Evolutionary conservation across 805 yeast species (phyloP), one percentile per base, ranked within the genome.

Genomic region (Kazachstania psychrophila): DNA sequence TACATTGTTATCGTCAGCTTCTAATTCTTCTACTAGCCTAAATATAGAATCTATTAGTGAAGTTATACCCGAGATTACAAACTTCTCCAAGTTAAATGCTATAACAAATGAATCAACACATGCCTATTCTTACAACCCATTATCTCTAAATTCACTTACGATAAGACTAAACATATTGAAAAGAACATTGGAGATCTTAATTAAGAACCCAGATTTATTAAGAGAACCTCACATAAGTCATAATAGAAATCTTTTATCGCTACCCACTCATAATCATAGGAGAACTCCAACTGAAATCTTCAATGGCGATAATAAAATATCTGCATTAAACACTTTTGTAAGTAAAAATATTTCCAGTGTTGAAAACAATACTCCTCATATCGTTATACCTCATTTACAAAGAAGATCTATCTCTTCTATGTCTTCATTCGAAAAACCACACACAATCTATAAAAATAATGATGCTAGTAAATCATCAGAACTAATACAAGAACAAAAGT

Each of bases 61-160:
- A 10, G 31, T 16, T 17, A 18, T 20, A 14, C 30, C 28, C 16
- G 28, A 28, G 13, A 37, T 37, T 14, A 31, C 28, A 14, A 22
- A 36, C 17, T 30, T 30, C 14, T 8, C 20, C 10, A 72, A 77
- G 34, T 65, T 80, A 17, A 50, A 76, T 23, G 70, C 68, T 41
- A 80, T 83, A 50, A 84, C 88, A 3, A 73, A 75, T 13, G 86
- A 79, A 46, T 80, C 89, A 13, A 73, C 89, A 2, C 86, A 80
- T 52, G 80, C 92, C 1, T 84, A 80, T 52, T 81, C 94, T 0
- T 84, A 84, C 54, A 84, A 89, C 2, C 82, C 80, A 37, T 61
- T 83, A 38, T 77, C 88, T 1, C 88, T 87, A 5, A 80, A 81
- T 52, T 79, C 92, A 1, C 56, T 84, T 39, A 84, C 88, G 0